These are phyloP conservation scores for Pseudogymnoascus sp. DNA, from an alignment of 2,329 filamentous ascomycete genomes.

Conservation along the genomic window DNA sequence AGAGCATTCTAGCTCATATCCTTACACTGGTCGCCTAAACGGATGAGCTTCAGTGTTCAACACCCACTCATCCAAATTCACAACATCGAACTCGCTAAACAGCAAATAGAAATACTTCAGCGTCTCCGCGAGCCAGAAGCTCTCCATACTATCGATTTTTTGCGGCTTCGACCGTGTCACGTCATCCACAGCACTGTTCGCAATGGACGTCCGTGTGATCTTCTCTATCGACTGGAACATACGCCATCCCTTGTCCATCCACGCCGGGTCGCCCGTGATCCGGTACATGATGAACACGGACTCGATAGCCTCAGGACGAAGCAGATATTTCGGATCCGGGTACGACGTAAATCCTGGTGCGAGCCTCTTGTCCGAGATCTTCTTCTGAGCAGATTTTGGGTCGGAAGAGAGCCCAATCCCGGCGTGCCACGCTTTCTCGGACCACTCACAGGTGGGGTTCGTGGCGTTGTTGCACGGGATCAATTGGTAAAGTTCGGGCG, in stretches of 20 bases:
- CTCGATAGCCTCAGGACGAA: constrained; percentile 54
- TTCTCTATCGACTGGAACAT: constrained; percentile 38
- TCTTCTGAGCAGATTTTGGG: neutral
- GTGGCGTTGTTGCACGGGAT: constrained; percentile 41
- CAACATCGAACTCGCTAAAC: constrained; percentile 55
- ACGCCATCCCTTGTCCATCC: constrained; percentile 36
- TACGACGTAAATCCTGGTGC: constrained; percentile 44
- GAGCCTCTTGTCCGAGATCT: constrained; percentile 23
- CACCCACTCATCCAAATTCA: constrained; percentile 58
- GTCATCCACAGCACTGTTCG: constrained; percentile 34
- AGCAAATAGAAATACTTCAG: constrained; percentile 81
- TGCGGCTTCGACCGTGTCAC: constrained; percentile 21
- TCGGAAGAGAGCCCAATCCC: neutral
- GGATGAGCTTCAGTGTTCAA: constrained; percentile 35
- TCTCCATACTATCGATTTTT: constrained; percentile 52
- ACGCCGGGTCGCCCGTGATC: constrained; percentile 15
- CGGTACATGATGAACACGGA: constrained; percentile 53
- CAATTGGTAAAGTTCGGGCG: constrained; percentile 50
- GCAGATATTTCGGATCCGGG: constrained; percentile 36
- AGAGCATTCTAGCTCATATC: neutral
- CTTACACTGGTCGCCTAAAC: constrained; percentile 15
- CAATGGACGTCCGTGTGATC: constrained; percentile 33
- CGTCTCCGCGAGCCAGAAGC: constrained; percentile 57
- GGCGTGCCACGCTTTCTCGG: constrained; percentile 26
- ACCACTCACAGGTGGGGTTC: constrained; percentile 42